These are phyloP conservation scores for Carpinus fangiana DNA, from an alignment of 306 rosid species.

Conservation along the genomic window DNA sequence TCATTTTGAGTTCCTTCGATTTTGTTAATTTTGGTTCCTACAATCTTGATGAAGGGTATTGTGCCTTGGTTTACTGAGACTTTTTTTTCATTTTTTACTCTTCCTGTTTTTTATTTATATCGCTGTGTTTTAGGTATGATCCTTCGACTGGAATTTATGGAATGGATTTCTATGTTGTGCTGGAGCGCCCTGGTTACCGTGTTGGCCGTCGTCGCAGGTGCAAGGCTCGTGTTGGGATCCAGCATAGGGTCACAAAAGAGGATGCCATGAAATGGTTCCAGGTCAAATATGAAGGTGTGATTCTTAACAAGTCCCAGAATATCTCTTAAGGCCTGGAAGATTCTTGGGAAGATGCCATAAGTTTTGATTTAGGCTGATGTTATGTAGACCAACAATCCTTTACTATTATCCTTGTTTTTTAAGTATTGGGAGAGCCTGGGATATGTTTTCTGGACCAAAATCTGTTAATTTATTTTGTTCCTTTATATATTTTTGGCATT, in stretches of 20 bases:
- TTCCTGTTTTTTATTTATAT: neutral
- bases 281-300: conserved; percentile 86
- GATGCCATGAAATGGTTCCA: conserved; percentile 97
- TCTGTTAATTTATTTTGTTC: neutral
- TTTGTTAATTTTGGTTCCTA: too few relatives aligned
- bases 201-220: conserved; percentile 83
- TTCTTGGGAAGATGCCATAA: conserved; percentile 6
- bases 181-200: conserved; percentile 86
- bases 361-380: conserved; percentile 34
- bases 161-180: conserved; percentile 76
- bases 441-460: conserved; percentile 3
- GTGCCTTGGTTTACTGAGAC: neutral
- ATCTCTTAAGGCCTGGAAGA: conserved; percentile 30
- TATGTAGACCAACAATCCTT: conserved; percentile 15
- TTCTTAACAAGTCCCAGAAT: conserved; percentile 79
- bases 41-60: neutral
- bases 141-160: conserved; percentile 90
- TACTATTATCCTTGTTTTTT: conserved; percentile 9
- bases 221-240: conserved; percentile 83
- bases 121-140: conserved; percentile 55
- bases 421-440: neutral
- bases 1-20: too few relatives aligned
- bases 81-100: neutral
- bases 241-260: conserved; percentile 82
- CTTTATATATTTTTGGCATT: neutral